Evolutionary conservation across 208 protist species (phyloP).

Genomic region (Trypanosoma theileri): DNA sequence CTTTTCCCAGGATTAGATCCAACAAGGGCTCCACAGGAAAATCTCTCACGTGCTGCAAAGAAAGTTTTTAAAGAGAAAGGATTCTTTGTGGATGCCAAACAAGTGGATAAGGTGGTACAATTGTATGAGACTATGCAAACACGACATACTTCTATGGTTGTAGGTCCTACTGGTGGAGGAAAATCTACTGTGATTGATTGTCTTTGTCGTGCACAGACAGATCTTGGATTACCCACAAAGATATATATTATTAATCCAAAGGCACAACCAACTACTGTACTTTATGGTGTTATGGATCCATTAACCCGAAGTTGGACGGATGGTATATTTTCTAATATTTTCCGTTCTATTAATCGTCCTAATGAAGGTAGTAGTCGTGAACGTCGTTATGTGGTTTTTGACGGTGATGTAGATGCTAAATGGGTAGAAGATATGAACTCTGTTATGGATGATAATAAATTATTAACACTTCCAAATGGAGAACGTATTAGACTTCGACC

Average conservation of each 20-base stretch:
- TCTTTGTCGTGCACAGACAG: constrained; percentile 93
- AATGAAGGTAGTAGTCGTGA: constrained; percentile 71
- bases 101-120: constrained; percentile 99
- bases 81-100: constrained; percentile 82
- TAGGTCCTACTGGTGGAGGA: constrained; percentile 97
- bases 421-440: constrained; percentile 99
- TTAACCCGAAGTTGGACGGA: constrained; percentile 99
- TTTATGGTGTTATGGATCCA: constrained; percentile 99
- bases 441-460: constrained; percentile 99
- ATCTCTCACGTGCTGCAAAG: constrained; percentile 92
- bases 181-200: constrained; percentile 98
- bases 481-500: constrained; percentile 97
- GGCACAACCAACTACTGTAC: constrained; percentile 93
- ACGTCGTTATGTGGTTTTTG: constrained; percentile 97
- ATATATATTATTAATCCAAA: constrained; percentile 98
- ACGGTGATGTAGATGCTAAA: constrained; percentile 99
- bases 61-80: constrained; percentile 77
- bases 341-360: constrained; percentile 95
- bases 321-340: constrained; percentile 99
- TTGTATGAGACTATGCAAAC: constrained; percentile 99
- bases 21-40: constrained; percentile 94
- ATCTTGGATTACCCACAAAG: constrained; percentile 92
- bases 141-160: constrained; percentile 98
- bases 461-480: constrained; percentile 98
- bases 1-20: constrained; percentile 97